Conservation (phyloP, 371 early-diverging fungal species). For the Apophysomyces trapeziformis region DNA sequence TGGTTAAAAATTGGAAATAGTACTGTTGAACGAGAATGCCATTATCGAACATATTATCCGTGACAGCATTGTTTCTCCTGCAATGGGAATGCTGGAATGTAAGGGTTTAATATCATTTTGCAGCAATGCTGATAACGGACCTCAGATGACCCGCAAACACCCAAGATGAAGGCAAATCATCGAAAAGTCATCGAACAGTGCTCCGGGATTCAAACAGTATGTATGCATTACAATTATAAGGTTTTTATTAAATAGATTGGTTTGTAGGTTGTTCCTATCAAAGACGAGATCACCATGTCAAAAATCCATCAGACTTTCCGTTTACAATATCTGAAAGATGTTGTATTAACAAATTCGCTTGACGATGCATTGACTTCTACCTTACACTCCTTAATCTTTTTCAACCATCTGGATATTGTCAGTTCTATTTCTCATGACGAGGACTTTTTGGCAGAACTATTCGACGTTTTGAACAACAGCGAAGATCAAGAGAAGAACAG, state of each 20-base stretch:
- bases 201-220: constrained; percentile 70
- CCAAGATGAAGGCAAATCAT: constrained; percentile 69
- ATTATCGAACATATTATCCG: constrained; percentile 75
- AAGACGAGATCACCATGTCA: constrained; percentile 60
- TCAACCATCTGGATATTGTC: constrained; percentile 83
- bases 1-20: constrained; percentile 16
- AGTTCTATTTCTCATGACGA: constrained; percentile 70
- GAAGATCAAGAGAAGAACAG: constrained; percentile 50
- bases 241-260: background rate
- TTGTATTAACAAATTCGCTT: constrained; percentile 69
- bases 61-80: constrained; percentile 69
- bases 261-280: constrained; percentile 72
- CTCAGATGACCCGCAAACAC: constrained; percentile 75
- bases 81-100: constrained; percentile 89
- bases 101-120: constrained; percentile 14
- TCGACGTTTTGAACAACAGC: constrained; percentile 62
- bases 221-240: background rate
- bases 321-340: constrained; percentile 82
- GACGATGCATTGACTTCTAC: constrained; percentile 76
- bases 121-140: background rate
- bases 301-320: constrained; percentile 87
- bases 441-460: constrained; percentile 66
- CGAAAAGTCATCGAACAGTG: constrained; percentile 66
- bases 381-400: constrained; percentile 73
- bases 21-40: constrained; percentile 43